phyloP scores from a whole-genome alignment of 495 filamentous ascomycete species.

The Penicillium manginii region DNA sequence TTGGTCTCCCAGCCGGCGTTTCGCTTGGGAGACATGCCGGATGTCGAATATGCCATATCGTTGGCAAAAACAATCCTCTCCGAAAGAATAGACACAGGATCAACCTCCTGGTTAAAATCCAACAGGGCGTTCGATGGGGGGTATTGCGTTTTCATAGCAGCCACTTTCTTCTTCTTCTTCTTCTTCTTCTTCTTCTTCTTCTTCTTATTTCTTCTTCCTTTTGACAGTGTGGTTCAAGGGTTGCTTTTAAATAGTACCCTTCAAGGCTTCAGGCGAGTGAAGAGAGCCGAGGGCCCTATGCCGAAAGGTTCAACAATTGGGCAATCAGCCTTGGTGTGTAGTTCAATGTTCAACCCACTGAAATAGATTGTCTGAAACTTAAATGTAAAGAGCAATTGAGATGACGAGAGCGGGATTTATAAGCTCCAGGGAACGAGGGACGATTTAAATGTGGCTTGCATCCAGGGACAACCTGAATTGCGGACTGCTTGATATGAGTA shows the following conservation, averaged over 20 bases:
- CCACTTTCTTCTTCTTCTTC: not conserved
- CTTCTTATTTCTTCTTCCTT: not conserved
- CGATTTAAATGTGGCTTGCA: slow-evolving; percentile 10
- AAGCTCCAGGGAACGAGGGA: slow-evolving; percentile 1
- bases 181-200: slow-evolving; percentile 2
- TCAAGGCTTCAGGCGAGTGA: not conserved
- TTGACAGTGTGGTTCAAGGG: not conserved
- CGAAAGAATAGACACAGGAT: slow-evolving; percentile 2
- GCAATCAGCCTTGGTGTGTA: not conserved
- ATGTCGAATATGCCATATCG: not conserved
- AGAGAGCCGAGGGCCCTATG: not conserved
- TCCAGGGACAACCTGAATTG: slow-evolving; percentile 5
- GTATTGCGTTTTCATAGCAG: slow-evolving; percentile 19
- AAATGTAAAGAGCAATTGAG: not conserved
- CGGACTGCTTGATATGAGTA: slow-evolving; percentile 16
- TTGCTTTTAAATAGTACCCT: not conserved
- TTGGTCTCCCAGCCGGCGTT: slow-evolving; percentile 2
- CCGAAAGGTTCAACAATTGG: not conserved
- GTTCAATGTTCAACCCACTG: not conserved
- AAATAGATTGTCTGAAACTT: not conserved
- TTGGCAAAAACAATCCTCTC: not conserved
- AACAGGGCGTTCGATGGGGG: slow-evolving; percentile 21
- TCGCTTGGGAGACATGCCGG: slow-evolving; percentile 14
- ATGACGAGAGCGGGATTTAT: slow-evolving; percentile 7
- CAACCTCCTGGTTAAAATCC: slow-evolving; percentile 16